Evolutionary conservation across 169 alveolate genomes (phyloP), one percentile per base, ranked within the genome.

Genomic region (Pseudocohnilembus persalinus): DNA sequence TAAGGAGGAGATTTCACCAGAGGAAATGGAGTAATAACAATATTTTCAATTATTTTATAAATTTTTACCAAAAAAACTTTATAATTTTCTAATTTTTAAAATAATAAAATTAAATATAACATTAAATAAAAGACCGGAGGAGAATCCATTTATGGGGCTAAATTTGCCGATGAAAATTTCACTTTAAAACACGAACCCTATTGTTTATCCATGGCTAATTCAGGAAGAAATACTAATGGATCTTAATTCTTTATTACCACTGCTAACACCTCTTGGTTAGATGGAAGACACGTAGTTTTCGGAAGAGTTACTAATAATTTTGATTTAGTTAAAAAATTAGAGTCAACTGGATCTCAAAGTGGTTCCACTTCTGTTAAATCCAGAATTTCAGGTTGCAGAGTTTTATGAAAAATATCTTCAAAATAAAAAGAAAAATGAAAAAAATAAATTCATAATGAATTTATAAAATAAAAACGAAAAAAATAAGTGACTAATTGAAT

Each of bases 211-310:
- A 94, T 94, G 97, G 96, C 94, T 29, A 92, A 92, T 76, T 89
- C 93, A 25, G 94, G 92, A 28, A 93, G 94, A 64, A 95, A 95
- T 92, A 89, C 96, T 6, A 93, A 92, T 88, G 93, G 92, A 76
- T 90, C 95, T 65, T 89, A 95, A 88, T 95, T 95, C 93, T 92
- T 93, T 83, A 93, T 95, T 80, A 90, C 93, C 35, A 82, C 90
- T 64, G 80, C 91, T 49, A 49, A 80, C 31, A 87, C 88, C 31
- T 90, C 91, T 76, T 87, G 91, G 90, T 86, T 92, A 85, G 93
- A 92, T 88, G 96, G 96, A 76, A 90, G 88, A 77, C 95, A 92
- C 88, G 97, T 94, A 31, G 94, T 92, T n/a, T 94, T 94, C 81
- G 97, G 97, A 33, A 91, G 92, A 90, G 88, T 92, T 79, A 84